These are phyloP conservation scores for Globisporangium orthogonon DNA, from an alignment of 352 stramenopile species.

Conservation along the genomic window DNA sequence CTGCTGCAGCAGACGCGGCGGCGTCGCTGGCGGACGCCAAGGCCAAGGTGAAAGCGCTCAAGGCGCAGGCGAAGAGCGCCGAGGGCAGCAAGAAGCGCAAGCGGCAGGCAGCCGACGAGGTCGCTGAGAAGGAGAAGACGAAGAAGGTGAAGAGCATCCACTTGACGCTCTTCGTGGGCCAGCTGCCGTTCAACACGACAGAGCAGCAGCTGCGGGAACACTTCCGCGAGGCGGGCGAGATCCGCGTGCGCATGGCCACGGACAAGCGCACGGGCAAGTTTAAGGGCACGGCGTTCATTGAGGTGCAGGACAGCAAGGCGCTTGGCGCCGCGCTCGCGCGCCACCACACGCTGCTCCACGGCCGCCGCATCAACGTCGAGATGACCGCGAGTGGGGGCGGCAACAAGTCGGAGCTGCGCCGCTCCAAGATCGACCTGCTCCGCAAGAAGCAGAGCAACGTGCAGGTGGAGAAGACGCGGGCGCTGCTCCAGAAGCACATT, in stretches of 20 bases:
- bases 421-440: conserved; percentile 59
- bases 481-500: conserved; percentile 78
- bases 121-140: conserved; percentile 5
- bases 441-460: conserved; percentile 79
- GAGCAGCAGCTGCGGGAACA: conserved; percentile 58
- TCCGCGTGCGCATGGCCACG: conserved; percentile 75
- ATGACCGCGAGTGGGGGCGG: conserved; percentile 73
- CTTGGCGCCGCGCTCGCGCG: conserved; percentile 68
- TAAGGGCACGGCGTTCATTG: conserved; percentile 82
- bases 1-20: too few species aligned
- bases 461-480: conserved; percentile 79
- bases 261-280: conserved; percentile 83
- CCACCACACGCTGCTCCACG: conserved; percentile 74
- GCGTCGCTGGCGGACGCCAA: neutral
- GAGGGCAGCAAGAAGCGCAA: conserved; percentile 46
- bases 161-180: conserved; percentile 79
- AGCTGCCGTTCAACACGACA: conserved; percentile 73
- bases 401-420: conserved; percentile 76
- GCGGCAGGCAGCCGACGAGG: conserved; percentile 15
- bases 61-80: conserved; percentile 16
- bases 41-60: neutral
- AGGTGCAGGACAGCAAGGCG: conserved; percentile 79
- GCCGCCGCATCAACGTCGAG: conserved; percentile 85
- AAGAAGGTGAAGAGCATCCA: conserved; percentile 76
- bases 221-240: conserved; percentile 68